Evolutionary conservation across 805 yeast species (phyloP).

Genomic region (Blastobotrys parvus): DNA sequence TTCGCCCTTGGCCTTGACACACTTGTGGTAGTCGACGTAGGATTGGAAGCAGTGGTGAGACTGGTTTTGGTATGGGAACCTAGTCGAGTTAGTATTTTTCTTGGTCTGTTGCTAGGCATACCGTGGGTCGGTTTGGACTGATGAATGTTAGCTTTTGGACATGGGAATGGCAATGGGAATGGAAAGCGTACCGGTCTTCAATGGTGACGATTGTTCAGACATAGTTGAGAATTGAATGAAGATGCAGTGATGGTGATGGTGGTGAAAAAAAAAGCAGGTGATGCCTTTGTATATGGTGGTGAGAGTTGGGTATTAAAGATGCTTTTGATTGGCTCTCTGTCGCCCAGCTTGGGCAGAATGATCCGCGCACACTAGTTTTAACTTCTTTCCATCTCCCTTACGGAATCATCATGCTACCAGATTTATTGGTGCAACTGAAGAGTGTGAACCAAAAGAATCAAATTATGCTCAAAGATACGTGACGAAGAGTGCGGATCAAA

Average conservation of each 20-base stretch:
- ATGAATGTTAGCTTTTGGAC: neutral
- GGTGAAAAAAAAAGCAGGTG: neutral
- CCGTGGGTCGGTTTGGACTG: slow-evolving; percentile 13
- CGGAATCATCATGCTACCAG: no score
- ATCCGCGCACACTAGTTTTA: no score
- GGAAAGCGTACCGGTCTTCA: slow-evolving; percentile 19
- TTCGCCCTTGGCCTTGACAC: slow-evolving; percentile 94
- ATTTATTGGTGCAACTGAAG: no score
- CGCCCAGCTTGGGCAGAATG: no score
- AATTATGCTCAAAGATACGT: no score
- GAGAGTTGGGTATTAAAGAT: no score
- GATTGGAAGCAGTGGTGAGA: slow-evolving; percentile 98
- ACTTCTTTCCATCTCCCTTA: no score
- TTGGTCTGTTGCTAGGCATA: no score
- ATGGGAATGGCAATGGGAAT: slow-evolving; percentile 6
- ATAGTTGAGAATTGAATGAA: neutral
- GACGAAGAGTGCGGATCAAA: no score
- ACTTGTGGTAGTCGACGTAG: slow-evolving; percentile 96
- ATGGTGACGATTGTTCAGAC: neutral
- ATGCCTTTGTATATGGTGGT: no score
- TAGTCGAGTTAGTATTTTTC: neutral
- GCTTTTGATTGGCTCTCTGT: no score
- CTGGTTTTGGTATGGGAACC: slow-evolving; percentile 95
- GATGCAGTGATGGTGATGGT: neutral
- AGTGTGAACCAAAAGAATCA: no score